Conservation (phyloP, 257 asterid species). For the Nicotiana tomentosiformis region DNA sequence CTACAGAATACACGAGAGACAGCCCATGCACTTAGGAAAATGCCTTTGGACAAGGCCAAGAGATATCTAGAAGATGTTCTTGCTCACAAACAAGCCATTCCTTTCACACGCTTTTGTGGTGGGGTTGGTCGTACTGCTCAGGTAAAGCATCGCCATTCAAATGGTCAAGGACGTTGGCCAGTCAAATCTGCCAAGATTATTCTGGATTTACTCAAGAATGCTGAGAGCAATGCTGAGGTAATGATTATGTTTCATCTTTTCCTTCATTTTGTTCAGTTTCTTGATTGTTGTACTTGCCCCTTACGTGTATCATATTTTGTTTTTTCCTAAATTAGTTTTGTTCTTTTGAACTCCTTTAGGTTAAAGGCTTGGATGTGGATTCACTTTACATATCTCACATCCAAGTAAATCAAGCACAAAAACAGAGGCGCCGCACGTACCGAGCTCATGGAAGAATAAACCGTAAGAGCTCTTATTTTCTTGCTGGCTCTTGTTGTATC, state of each 20-base stretch:
- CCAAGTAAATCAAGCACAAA: slow-evolving; percentile 70
- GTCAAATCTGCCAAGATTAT: slow-evolving; percentile 61
- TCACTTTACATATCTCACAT: slow-evolving; percentile 61
- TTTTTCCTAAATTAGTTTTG: neutral
- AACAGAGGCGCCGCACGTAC: slow-evolving; percentile 73
- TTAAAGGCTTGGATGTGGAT: slow-evolving; percentile 76
- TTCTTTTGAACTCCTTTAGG: slow-evolving; percentile 22
- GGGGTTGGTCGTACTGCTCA: slow-evolving; percentile 80
- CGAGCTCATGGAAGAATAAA: slow-evolving; percentile 78
- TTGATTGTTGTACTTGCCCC: neutral
- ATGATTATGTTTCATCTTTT: neutral
- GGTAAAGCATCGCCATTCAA: slow-evolving; percentile 65
- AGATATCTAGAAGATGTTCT: slow-evolving; percentile 60
- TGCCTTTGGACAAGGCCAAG: slow-evolving; percentile 52
- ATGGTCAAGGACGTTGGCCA: slow-evolving; percentile 83
- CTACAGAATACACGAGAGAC: slow-evolving; percentile 61
- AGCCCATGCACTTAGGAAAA: slow-evolving; percentile 62
- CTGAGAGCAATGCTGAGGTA: slow-evolving; percentile 77
- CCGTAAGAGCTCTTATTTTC: slow-evolving; percentile 31
- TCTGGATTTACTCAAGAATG: slow-evolving; percentile 66
- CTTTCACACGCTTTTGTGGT: slow-evolving; percentile 66
- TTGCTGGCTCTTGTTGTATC: neutral
- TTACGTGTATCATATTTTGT: no score
- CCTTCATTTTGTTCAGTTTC: neutral
- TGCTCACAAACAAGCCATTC: slow-evolving; percentile 66